phyloP scores from a whole-genome alignment of 441 rosid species.

The Manihot esculenta region DNA sequence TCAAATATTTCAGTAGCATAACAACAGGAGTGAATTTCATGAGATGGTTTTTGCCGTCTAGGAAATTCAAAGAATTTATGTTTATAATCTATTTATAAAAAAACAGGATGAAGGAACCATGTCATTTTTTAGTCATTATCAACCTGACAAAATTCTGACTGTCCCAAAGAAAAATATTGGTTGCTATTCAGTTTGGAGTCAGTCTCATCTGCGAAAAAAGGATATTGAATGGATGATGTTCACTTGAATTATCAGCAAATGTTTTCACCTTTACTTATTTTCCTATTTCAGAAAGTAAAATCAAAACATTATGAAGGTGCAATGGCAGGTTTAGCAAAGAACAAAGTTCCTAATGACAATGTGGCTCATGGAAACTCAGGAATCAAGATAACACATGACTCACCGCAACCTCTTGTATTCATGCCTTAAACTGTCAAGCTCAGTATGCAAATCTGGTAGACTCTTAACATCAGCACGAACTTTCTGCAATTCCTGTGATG shows the following conservation, averaged over 20 bases:
- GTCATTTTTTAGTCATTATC: neutral
- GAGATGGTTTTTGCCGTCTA: neutral
- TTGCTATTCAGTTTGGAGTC: neutral
- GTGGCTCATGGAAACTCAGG: neutral
- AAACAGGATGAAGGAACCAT: neutral
- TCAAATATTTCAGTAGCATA: neutral
- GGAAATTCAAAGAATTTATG: neutral
- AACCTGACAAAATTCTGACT: neutral
- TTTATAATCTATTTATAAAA: neutral
- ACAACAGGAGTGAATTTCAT: neutral
- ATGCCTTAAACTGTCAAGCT: constrained; percentile 59
- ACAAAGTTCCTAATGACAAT: neutral
- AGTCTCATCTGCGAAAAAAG: neutral
- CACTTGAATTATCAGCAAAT: neutral
- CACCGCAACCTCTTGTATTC: constrained; percentile 72
- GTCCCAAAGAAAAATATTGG: neutral
- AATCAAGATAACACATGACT: constrained; percentile 19
- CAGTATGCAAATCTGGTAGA: constrained; percentile 49
- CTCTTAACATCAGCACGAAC: constrained; percentile 41
- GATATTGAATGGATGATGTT: neutral
- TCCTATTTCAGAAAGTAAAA: neutral
- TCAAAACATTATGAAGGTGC: neutral
- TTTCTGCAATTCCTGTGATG: constrained; percentile 55
- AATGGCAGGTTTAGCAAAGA: neutral
- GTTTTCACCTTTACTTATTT: neutral